These are phyloP conservation scores for Speleostelium caveatum DNA, from an alignment of 78 protist species.

Conservation along the genomic window DNA sequence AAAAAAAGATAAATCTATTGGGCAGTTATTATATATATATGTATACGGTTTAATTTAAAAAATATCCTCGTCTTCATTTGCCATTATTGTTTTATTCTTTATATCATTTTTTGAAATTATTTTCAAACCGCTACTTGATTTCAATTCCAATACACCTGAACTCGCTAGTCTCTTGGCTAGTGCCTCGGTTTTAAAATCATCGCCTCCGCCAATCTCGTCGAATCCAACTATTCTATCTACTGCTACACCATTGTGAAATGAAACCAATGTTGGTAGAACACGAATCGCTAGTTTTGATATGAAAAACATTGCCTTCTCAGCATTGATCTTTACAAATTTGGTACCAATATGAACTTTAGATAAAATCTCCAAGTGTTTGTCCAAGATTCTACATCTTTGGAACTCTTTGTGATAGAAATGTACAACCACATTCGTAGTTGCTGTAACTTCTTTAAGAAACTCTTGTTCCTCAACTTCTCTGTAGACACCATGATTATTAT, in stretches of 20 bases:
- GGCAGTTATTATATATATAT: no score
- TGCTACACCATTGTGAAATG: slow-evolving; percentile 85
- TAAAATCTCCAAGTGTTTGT: slow-evolving; percentile 70
- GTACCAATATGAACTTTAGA: slow-evolving; percentile 24
- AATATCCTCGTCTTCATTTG: no score
- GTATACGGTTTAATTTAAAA: no score
- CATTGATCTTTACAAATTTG: slow-evolving; percentile 79
- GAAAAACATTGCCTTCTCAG: slow-evolving; percentile 86
- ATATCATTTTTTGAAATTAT: slow-evolving; percentile 12
- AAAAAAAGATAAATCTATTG: no score
- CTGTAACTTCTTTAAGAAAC: slow-evolving; percentile 80
- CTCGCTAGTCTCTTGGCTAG: slow-evolving; percentile 70
- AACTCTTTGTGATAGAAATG: slow-evolving; percentile 88
- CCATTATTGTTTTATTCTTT: slow-evolving; percentile 1
- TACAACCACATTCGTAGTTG: slow-evolving; percentile 23
- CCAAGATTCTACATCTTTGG: slow-evolving; percentile 83
- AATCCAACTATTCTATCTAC: slow-evolving; percentile 87
- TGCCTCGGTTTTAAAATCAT: slow-evolving; percentile 59
- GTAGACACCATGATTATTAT: slow-evolving; percentile 81
- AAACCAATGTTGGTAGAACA: slow-evolving; percentile 84
- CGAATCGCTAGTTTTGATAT: slow-evolving; percentile 68
- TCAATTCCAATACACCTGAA: slow-evolving; percentile 52
- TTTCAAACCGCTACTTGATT: slow-evolving; percentile 26
- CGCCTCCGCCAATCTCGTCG: slow-evolving; percentile 83
- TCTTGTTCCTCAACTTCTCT: slow-evolving; percentile 73